Percentiles rank a stretch among this genome's conserved stretches.
These are phyloP conservation scores for Microbotryum lychnidis-dioicae DNA, from an alignment of 1,284 basidiomycete genomes.

Conservation along the genomic window DNA sequence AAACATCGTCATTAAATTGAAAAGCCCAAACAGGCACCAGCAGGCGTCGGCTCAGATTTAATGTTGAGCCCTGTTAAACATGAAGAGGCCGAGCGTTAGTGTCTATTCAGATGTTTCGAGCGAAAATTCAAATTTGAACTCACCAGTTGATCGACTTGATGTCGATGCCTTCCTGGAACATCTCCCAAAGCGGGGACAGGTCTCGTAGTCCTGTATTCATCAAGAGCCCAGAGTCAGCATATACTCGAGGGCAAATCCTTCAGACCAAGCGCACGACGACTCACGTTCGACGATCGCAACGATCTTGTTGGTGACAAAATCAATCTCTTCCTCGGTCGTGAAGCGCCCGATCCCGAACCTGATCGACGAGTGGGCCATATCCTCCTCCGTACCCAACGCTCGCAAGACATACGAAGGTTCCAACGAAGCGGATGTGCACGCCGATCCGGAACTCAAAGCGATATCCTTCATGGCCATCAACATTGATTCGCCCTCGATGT, in stretches of 20 bases:
- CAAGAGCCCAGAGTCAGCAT: not conserved
- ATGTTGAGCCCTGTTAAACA: too few relatives aligned
- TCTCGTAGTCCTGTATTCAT: conserved; percentile 31
- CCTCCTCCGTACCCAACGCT: conserved; percentile 85
- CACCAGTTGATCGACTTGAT: conserved; percentile 83
- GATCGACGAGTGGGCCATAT: conserved; percentile 97
- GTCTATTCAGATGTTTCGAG: too few relatives aligned
- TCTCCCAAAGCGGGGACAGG: conserved; percentile 75
- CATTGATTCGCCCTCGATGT: conserved; percentile 90
- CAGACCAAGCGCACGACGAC: conserved; percentile 1
- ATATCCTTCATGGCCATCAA: conserved; percentile 99
- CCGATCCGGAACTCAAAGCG: conserved; percentile 93
- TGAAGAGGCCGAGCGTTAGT: too few relatives aligned
- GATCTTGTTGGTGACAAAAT: conserved; percentile 86
- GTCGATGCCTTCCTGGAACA: conserved; percentile 97
- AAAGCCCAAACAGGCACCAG: too few relatives aligned
- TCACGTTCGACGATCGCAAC: conserved; percentile 65
- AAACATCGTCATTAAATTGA: too few relatives aligned
- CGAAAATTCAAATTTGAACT: too few relatives aligned
- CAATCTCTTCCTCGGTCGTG: conserved; percentile 94
- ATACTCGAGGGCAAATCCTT: not conserved
- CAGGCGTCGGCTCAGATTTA: too few relatives aligned
- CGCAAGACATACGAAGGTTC: conserved; percentile 98
- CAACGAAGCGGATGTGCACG: conserved; percentile 95
- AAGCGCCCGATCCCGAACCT: conserved; percentile 98